Evolutionary conservation across 768 basidiomycete species (phyloP).

Genomic region (Rhodotorula toruloides): DNA sequence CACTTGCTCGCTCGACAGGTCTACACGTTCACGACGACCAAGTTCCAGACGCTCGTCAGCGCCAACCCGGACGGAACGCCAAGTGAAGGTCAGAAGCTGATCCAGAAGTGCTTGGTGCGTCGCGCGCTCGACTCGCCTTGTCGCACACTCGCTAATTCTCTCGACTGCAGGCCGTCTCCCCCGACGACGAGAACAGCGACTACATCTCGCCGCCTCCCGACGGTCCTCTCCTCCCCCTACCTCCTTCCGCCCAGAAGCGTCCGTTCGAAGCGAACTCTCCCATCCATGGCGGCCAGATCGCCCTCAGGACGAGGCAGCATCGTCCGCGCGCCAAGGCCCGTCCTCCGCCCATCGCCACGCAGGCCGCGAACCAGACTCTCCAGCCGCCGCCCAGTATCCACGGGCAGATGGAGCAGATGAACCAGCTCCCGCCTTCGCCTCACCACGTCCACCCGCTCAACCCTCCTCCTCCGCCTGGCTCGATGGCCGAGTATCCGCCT

Average conservation of each 20-base stretch:
- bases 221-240: conserved; percentile 32
- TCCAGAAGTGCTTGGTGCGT: conserved; percentile 47
- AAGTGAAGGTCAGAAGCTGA: conserved; percentile 83
- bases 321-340: conserved; percentile 23
- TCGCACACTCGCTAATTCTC: too few relatives aligned
- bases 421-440: conserved; percentile 8
- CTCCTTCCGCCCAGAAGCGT: conserved; percentile 32
- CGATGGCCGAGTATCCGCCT: conserved; percentile 12
- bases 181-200: conserved; percentile 16
- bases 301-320: conserved; percentile 33
- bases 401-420: conserved; percentile 23
- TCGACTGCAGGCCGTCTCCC: conserved; percentile 21
- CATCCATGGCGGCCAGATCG: conserved; percentile 38
- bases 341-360: conserved; percentile 26
- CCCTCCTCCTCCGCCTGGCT: conserved; percentile 3
- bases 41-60: conserved; percentile 92
- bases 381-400: conserved; percentile 31
- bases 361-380: neutral
- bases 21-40: conserved; percentile 97
- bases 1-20: conserved; percentile 55
- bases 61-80: conserved; percentile 57
- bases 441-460: conserved; percentile 10
- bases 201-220: conserved; percentile 39
- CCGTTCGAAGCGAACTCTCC: conserved; percentile 37
- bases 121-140: too few relatives aligned